Percentiles rank a stretch among this genome's conserved stretches.
phyloP scores from a whole-genome alignment of 2,329 filamentous ascomycete species.

The Chrysoporthe cubensis region DNA sequence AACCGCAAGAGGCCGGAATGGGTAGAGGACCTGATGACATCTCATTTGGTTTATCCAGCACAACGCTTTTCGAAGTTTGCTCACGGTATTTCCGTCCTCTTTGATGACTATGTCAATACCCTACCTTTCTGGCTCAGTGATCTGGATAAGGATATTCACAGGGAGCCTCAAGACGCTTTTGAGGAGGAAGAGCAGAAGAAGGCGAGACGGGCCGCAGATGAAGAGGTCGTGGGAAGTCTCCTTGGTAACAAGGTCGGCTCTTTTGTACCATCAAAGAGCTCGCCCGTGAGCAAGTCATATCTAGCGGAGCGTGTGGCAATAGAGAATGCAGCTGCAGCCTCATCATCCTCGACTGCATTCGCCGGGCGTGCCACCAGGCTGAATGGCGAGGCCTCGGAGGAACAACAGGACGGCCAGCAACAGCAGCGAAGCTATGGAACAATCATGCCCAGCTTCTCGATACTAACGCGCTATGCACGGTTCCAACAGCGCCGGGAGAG shows the following conservation, averaged over 20 bases:
- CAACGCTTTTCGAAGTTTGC: conserved; percentile 97
- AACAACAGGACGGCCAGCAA: conserved; percentile 25
- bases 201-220: conserved; percentile 81
- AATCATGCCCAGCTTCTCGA: conserved; percentile 79
- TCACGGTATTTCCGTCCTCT: conserved; percentile 87
- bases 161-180: conserved; percentile 87
- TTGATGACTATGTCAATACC: conserved; percentile 94
- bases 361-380: conserved; percentile 8
- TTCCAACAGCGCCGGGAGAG: conserved; percentile 52
- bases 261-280: conserved; percentile 66
- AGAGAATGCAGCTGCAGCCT: conserved; percentile 30
- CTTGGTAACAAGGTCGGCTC: conserved; percentile 63
- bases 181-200: conserved; percentile 87
- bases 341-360: conserved; percentile 22
- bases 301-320: conserved; percentile 56
- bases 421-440: conserved; percentile 51
- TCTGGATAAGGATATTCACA: conserved; percentile 89
- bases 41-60: conserved; percentile 87
- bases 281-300: conserved; percentile 70
- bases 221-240: conserved; percentile 86
- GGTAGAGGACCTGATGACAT: conserved; percentile 90
- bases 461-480: conserved; percentile 72
- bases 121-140: conserved; percentile 96
- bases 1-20: conserved; percentile 75
- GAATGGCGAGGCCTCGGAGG: conserved; percentile 18